Percentiles rank a stretch among this genome's conserved stretches.
Evolutionary conservation across 305 asterid genomes (phyloP).

Genomic region (Fraxinus velutina): DNA sequence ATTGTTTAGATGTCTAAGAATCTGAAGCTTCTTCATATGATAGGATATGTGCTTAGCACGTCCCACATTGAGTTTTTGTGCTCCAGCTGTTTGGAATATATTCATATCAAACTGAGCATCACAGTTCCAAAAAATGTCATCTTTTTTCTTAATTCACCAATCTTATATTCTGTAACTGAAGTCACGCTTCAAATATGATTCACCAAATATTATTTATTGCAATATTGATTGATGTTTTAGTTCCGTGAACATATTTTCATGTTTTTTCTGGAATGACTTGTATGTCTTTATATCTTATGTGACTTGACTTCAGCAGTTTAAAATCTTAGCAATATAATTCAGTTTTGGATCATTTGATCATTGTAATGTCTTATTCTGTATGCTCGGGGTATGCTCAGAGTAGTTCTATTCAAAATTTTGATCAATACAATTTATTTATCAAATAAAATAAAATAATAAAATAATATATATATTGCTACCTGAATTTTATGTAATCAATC

Average conservation of each 20-base stretch:
- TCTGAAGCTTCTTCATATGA: background rate
- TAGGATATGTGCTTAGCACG: background rate
- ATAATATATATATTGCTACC: background rate
- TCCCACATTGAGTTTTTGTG: background rate
- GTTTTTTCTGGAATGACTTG: background rate
- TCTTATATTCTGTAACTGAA: background rate
- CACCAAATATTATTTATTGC: background rate
- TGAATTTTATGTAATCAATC: conserved; percentile 13
- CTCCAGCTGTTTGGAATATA: background rate
- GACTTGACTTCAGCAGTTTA: background rate
- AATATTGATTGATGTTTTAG: background rate
- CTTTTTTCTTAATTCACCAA: background rate
- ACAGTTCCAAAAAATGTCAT: background rate
- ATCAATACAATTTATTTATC: too few species aligned
- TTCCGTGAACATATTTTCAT: background rate
- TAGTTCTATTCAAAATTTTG: too few species aligned
- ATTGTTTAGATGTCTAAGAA: background rate
- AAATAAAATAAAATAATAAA: too few species aligned
- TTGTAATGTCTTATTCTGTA: too few species aligned
- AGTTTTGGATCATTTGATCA: too few species aligned
- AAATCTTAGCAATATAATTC: background rate
- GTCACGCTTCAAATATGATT: background rate
- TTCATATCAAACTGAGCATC: background rate
- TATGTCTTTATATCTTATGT: background rate
- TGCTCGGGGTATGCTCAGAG: too few species aligned